Evolutionary conservation across 2,329 filamentous ascomycete genomes (phyloP).

Genomic region (Cladophialophora exuberans): DNA sequence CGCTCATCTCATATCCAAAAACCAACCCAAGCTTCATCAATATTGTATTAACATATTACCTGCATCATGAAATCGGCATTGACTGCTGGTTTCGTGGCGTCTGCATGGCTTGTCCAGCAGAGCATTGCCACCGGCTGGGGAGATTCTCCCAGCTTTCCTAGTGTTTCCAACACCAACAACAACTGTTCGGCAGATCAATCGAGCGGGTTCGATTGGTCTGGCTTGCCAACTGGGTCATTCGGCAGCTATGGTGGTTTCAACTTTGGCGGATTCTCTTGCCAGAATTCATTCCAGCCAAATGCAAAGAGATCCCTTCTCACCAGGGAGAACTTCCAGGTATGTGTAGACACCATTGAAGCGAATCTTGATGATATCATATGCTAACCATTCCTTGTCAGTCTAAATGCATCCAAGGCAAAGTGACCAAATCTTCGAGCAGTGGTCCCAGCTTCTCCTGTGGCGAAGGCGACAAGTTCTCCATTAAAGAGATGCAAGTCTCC

Average conservation of each 20-base stretch:
- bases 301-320: conserved; percentile 55
- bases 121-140: conserved; percentile 54
- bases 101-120: conserved; percentile 52
- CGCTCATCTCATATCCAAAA: conserved; percentile 15
- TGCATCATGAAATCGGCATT: conserved; percentile 32
- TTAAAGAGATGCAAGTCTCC: conserved; percentile 72
- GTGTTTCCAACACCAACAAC: conserved; percentile 75
- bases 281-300: conserved; percentile 59
- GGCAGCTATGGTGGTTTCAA: conserved; percentile 70
- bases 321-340: conserved; percentile 39
- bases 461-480: conserved; percentile 67
- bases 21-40: no score
- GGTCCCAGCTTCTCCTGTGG: conserved; percentile 65
- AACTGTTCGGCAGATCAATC: conserved; percentile 72
- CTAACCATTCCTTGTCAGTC: conserved; percentile 54
- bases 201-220: conserved; percentile 71
- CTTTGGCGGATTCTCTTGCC: conserved; percentile 74
- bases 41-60: conserved; percentile 9
- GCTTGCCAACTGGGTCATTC: conserved; percentile 65
- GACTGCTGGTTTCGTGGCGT: conserved; percentile 45
- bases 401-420: conserved; percentile 65
- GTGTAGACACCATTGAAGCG: no score
- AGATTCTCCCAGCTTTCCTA: conserved; percentile 61
- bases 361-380: background rate
- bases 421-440: conserved; percentile 41